phyloP scores from a whole-genome alignment of 495 filamentous ascomycete species.

The Xylaria scruposa region DNA sequence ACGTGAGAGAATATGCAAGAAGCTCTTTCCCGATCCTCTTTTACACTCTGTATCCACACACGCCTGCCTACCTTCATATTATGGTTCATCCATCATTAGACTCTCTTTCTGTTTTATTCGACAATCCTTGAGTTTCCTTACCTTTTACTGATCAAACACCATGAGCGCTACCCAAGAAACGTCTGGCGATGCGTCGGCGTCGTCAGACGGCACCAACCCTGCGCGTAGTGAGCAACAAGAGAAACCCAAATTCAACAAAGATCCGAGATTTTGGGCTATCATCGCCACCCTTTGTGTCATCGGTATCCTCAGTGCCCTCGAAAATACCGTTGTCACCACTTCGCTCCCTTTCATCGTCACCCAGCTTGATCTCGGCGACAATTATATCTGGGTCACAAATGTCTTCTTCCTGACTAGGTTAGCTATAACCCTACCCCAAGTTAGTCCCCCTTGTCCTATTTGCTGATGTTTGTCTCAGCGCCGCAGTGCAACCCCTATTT shows the following conservation, averaged over 20 bases:
- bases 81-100: too few relatives aligned
- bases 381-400: neutral
- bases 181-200: neutral
- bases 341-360: neutral
- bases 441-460: too few relatives aligned
- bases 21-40: too few relatives aligned
- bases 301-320: neutral
- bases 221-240: neutral
- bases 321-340: slow-evolving; percentile 1
- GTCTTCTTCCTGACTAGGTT: neutral
- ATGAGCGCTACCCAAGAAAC: too few relatives aligned
- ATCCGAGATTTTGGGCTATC: neutral
- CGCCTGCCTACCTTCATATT: too few relatives aligned
- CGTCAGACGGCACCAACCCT: neutral
- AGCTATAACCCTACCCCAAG: neutral
- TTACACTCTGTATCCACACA: too few relatives aligned
- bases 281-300: neutral
- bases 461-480: neutral
- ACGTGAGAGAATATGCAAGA: too few relatives aligned
- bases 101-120: too few relatives aligned
- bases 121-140: too few relatives aligned
- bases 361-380: neutral
- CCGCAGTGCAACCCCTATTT: neutral
- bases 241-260: neutral
- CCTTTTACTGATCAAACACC: too few relatives aligned